phyloP scores from a whole-genome alignment of 306 rosid genomes.

The Trifolium dubium region DNA sequence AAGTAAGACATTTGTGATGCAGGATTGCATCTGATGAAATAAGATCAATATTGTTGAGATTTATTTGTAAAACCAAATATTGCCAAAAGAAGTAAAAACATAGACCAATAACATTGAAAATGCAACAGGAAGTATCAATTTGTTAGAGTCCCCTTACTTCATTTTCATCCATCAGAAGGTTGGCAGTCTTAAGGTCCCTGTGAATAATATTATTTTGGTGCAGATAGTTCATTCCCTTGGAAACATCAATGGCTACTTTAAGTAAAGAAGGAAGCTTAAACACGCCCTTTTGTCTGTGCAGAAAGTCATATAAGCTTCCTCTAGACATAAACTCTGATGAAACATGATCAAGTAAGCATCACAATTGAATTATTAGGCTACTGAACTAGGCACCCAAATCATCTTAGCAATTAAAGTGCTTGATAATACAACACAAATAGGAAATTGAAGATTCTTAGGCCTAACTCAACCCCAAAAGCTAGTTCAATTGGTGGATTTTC shows the following conservation, averaged over 20 bases:
- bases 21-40: conserved; percentile 34
- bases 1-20: conserved; percentile 8
- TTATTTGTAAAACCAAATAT: conserved; percentile 29
- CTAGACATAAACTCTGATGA: conserved; percentile 91
- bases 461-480: conserved; percentile 3
- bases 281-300: conserved; percentile 88
- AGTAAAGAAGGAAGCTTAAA: conserved; percentile 94
- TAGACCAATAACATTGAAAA: conserved; percentile 36
- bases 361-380: conserved; percentile 41
- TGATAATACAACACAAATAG: conserved; percentile 38
- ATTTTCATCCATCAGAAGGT: conserved; percentile 99
- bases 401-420: conserved; percentile 40
- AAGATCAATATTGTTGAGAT: conserved; percentile 24
- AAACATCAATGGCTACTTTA: conserved; percentile 90
- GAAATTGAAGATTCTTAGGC: conserved; percentile 16
- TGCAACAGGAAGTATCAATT: conserved; percentile 35
- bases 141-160: conserved; percentile 64
- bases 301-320: conserved; percentile 93
- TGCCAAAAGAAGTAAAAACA: conserved; percentile 29
- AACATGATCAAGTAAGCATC: conserved; percentile 48
- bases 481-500: not conserved
- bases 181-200: conserved; percentile 99
- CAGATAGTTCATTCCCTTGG: conserved; percentile 97
- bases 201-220: conserved; percentile 98
- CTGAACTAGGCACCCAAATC: conserved; percentile 41